Evolutionary conservation across 2,329 filamentous ascomycete species (phyloP).

Genomic region (Elsinoe australis): DNA sequence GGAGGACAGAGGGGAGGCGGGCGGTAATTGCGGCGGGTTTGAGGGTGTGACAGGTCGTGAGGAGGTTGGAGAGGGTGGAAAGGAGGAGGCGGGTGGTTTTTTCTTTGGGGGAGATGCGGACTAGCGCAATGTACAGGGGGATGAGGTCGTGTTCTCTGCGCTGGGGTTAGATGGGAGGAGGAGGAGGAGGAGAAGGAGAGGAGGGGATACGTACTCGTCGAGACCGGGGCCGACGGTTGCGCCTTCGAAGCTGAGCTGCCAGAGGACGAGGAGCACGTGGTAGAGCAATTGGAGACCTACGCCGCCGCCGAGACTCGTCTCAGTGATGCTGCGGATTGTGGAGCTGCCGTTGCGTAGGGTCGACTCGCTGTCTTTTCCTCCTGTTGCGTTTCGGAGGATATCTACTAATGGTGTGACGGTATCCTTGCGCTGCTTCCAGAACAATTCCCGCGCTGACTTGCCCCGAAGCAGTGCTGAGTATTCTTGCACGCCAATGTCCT

Average conservation of each 20-base stretch:
- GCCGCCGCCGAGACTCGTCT: constrained; percentile 58
- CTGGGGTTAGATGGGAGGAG: constrained; percentile 21
- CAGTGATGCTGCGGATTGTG: constrained; percentile 47
- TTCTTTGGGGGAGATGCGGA: constrained; percentile 90
- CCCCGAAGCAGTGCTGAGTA: constrained; percentile 79
- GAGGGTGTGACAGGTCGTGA: constrained; percentile 61
- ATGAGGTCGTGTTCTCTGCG: constrained; percentile 84
- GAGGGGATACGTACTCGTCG: constrained; percentile 59
- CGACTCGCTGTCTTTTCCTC: constrained; percentile 61
- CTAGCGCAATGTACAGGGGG: constrained; percentile 81
- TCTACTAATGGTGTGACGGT: constrained; percentile 74
- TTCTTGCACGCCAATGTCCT: constrained; percentile 91
- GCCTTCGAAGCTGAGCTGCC: constrained; percentile 92
- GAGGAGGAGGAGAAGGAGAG: constrained; percentile 12
- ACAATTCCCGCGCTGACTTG: constrained; percentile 64
- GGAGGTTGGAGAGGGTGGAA: constrained; percentile 81
- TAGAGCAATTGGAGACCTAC: constrained; percentile 91
- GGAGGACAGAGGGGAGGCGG: constrained; percentile 60
- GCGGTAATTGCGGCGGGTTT: constrained; percentile 82
- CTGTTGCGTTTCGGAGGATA: constrained; percentile 68
- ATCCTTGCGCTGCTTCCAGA: constrained; percentile 86
- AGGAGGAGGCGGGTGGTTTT: constrained; percentile 91
- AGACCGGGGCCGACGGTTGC: constrained; percentile 65
- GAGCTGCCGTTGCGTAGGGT: constrained; percentile 44
- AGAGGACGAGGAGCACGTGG: constrained; percentile 84